A percentile compares a stretch with the other conserved stretches of the same genome.
Evolutionary conservation across 441 rosid species (phyloP).

Genomic region (Breynia disticha): DNA sequence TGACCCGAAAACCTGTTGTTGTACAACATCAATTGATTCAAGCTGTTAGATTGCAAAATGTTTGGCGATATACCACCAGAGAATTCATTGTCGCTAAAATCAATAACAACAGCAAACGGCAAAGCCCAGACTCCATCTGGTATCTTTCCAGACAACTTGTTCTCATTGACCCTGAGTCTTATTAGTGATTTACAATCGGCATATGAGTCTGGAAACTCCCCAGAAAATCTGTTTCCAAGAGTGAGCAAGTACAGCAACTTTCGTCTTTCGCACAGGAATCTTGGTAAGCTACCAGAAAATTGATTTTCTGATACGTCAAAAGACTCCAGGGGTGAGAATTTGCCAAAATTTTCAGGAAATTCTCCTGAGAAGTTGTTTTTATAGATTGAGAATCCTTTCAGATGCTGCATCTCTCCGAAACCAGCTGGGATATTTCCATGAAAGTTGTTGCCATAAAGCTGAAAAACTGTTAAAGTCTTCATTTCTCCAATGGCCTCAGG

Average conservation of each 20-base stretch:
- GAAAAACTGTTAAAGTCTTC: conserved; percentile 47
- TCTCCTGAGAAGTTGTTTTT: conserved; percentile 33
- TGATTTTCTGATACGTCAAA: conserved; percentile 78
- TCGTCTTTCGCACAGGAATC: conserved; percentile 46
- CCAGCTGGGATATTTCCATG: conserved; percentile 31
- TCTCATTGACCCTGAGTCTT: conserved; percentile 53
- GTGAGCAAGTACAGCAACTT: conserved; percentile 43
- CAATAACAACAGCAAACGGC: conserved; percentile 44
- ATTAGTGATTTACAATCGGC: conserved; percentile 45
- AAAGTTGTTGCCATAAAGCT: conserved; percentile 24
- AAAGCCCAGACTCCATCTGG: conserved; percentile 53
- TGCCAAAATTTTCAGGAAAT: conserved; percentile 57
- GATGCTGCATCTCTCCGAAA: conserved; percentile 51
- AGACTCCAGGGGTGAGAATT: conserved; percentile 42
- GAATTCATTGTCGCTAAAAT: conserved; percentile 55
- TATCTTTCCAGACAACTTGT: conserved; percentile 46
- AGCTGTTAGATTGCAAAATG: conserved; percentile 33
- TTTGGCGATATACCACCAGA: conserved; percentile 42
- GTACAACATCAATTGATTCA: conserved; percentile 43
- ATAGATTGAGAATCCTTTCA: conserved; percentile 52
- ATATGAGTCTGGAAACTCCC: conserved; percentile 54
- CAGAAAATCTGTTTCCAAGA: conserved; percentile 51
- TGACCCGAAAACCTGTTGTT: conserved; percentile 61
- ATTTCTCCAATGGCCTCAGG: conserved; percentile 48
- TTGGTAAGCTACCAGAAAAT: conserved; percentile 66